Conservation (phyloP, 2,329 filamentous ascomycete species). For the Microdochium paspali region DNA sequence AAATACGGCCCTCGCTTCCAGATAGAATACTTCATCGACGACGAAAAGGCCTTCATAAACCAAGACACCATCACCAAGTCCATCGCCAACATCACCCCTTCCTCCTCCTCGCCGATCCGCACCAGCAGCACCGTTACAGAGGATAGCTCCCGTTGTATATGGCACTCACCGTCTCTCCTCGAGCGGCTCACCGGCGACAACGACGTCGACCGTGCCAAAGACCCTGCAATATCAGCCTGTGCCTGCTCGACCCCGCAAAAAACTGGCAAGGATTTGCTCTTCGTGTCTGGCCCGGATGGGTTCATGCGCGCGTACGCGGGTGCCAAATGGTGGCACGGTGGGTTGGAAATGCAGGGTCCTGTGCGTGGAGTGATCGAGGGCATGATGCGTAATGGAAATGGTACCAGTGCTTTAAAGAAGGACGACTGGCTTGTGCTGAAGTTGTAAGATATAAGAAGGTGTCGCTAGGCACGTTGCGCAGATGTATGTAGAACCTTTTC, state of each 20-base stretch:
- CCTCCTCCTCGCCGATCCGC: constrained; percentile 2
- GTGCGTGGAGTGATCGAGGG: constrained; percentile 58
- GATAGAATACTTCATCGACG: constrained; percentile 74
- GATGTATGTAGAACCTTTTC: no score
- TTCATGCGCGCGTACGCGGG: constrained; percentile 79
- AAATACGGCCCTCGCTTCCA: constrained; percentile 45
- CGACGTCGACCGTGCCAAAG: constrained; percentile 8
- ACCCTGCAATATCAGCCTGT: constrained; percentile 7
- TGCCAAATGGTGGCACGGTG: constrained; percentile 64
- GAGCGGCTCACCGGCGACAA: constrained; percentile 14
- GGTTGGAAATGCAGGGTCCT: constrained; percentile 65
- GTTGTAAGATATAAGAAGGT: constrained; percentile 11
- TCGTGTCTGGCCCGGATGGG: constrained; percentile 85
- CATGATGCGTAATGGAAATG: constrained; percentile 41
- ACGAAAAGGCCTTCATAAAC: constrained; percentile 62
- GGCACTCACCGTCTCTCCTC: constrained; percentile 15
- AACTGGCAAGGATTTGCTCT: constrained; percentile 43
- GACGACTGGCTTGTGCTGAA: constrained; percentile 22
- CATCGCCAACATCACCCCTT: constrained; percentile 10
- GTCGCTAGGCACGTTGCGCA: no score
- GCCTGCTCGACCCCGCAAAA: constrained; percentile 16
- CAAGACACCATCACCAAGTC: constrained; percentile 33
- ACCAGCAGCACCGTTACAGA: constrained; percentile 14
- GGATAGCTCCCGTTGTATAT: constrained; percentile 9
- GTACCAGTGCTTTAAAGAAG: constrained; percentile 5